Evolutionary conservation across 2,329 filamentous ascomycete genomes (phyloP).

Genomic region (Helotiales sp.): DNA sequence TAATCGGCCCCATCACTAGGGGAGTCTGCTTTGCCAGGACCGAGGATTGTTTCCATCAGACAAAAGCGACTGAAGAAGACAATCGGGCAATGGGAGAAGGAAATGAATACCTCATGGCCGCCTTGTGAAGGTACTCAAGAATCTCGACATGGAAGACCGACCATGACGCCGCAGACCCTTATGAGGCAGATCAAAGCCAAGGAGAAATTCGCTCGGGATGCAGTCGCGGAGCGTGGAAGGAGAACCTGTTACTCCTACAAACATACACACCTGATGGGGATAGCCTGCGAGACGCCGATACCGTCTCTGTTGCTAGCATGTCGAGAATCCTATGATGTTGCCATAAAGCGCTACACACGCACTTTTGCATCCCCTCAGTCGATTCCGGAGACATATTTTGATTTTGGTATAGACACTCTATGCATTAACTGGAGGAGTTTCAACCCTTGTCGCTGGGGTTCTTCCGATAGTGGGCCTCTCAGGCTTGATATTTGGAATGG

Average conservation of each 20-base stretch:
- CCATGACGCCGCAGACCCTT: not conserved
- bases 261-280: no score
- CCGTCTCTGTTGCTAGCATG: slow-evolving; percentile 3
- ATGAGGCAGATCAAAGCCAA: no score
- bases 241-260: no score
- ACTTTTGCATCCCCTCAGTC: not conserved
- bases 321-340: slow-evolving; percentile 2
- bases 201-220: no score
- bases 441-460: not conserved
- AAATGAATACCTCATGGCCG: not conserved
- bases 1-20: no score
- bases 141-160: no score
- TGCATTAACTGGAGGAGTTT: not conserved
- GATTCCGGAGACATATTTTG: slow-evolving; percentile 2
- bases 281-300: not conserved
- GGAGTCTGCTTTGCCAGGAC: not conserved
- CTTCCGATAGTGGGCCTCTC: not conserved
- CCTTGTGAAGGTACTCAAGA: not conserved
- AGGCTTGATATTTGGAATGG: not conserved
- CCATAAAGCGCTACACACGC: not conserved
- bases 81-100: not conserved
- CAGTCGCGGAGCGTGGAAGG: no score
- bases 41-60: not conserved
- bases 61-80: not conserved
- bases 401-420: not conserved